These are phyloP conservation scores for Yarrowia osloensis DNA, from an alignment of 805 yeast species.

Conservation along the genomic window DNA sequence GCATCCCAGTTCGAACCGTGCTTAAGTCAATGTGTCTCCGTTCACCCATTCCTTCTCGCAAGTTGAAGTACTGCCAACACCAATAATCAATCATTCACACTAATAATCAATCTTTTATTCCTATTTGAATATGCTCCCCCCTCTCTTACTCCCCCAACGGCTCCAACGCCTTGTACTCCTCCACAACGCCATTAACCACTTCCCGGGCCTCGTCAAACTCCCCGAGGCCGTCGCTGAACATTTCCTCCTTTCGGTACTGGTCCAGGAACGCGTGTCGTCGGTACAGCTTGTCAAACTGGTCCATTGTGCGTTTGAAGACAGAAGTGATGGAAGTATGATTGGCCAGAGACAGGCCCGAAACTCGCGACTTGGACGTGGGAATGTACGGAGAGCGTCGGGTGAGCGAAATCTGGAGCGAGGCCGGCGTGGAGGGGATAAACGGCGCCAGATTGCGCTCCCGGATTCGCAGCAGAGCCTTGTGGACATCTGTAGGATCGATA, in stretches of 20 bases:
- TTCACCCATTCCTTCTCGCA: no score
- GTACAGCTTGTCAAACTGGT: constrained; percentile 78
- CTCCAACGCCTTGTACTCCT: constrained; percentile 62
- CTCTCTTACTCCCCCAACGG: constrained; percentile 22
- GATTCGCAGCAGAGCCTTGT: constrained; percentile 46
- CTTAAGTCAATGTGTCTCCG: no score
- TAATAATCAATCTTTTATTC: no score
- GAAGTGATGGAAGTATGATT: constrained; percentile 77
- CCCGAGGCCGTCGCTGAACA: constrained; percentile 46
- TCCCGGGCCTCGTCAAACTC: constrained; percentile 83
- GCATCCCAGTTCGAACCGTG: no score
- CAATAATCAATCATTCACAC: no score
- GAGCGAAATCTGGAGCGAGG: constrained; percentile 73
- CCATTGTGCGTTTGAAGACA: constrained; percentile 64
- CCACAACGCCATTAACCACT: constrained; percentile 73
- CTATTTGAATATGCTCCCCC: background rate
- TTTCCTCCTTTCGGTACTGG: constrained; percentile 57
- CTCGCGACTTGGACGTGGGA: constrained; percentile 46
- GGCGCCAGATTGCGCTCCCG: constrained; percentile 51
- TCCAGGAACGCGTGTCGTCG: constrained; percentile 81
- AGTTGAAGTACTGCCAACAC: no score
- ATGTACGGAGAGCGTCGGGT: constrained; percentile 71
- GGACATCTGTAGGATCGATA: constrained; percentile 68
- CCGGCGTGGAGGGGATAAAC: constrained; percentile 85
- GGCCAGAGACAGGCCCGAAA: constrained; percentile 80